Evolutionary conservation across 2,329 filamentous ascomycete genomes (phyloP), one percentile per base, ranked within the genome.

Genomic region (Penicillium sp.): DNA sequence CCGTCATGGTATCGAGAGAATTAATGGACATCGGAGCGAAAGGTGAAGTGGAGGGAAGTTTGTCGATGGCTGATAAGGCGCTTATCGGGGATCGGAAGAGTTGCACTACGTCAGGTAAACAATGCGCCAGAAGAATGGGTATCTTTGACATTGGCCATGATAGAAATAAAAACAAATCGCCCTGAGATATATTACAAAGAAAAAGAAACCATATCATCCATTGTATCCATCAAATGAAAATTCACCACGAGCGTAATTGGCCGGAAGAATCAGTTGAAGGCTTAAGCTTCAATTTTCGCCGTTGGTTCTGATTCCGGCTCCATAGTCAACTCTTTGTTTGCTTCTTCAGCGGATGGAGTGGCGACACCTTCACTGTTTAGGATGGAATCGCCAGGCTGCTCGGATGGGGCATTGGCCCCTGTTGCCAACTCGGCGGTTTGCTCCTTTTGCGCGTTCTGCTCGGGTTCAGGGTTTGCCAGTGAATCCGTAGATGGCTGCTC

Each of bases 101-200:
- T n/a, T n/a, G n/a, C n/a, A 4, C 25, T 27, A 27, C 25, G 25
- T 27, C 25, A 27, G 25, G 15, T 16, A 30, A 39, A 35, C 30
- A 23, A 9, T 35, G 32, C 13, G 26, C 18, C 39, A 45, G 35
- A 35, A 38, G 22, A 43, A 50, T 46, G 50, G 50, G 49, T 53
- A 53, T 53, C 49, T 52, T 50, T 50, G 41, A 50, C 42, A 53
- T 52, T 53, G 47, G 35, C 39, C 47, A 52, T 49, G 37, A 49
- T 11, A 27, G 12, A 6, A 27, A 37, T n/a, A n/a, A n/a, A n/a
- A n/a, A n/a, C n/a, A n/a, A 35, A 48, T 40, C 30, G 41, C 47
- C 47, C 44, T 49, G 36, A 41, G 43, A 52, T 48, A 51, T 53
- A 39, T 32, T 35, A 35, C 33, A 35, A 32, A 20, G 23, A 48